Conservation (phyloP, 2,329 filamentous ascomycete species). For the Cercospora janseana region DNA sequence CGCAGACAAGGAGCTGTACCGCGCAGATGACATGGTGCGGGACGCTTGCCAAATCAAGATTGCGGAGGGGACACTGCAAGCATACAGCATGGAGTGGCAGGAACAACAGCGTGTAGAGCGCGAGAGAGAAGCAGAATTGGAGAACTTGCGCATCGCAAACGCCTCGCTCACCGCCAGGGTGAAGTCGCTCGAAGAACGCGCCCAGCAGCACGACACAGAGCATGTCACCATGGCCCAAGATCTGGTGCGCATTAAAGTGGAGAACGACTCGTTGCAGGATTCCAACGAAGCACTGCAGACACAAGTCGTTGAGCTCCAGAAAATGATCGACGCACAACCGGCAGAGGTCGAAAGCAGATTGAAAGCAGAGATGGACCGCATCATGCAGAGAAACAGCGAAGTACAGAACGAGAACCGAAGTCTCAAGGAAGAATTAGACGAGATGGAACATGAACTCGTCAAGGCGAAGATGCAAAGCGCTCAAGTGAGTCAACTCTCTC, state of each 20-base stretch:
- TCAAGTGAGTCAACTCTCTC: slow-evolving; percentile 65
- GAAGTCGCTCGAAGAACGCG: slow-evolving; percentile 81
- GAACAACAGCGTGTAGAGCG: slow-evolving; percentile 81
- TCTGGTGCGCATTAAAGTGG: slow-evolving; percentile 85
- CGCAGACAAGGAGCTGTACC: slow-evolving; percentile 91
- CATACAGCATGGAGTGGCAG: slow-evolving; percentile 86
- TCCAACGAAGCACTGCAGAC: slow-evolving; percentile 83
- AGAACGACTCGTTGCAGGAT: slow-evolving; percentile 85
- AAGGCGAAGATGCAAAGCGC: slow-evolving; percentile 93
- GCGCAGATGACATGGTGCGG: slow-evolving; percentile 86
- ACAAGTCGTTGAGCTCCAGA: slow-evolving; percentile 80
- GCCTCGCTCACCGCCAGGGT: slow-evolving; percentile 68
- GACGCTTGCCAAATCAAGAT: slow-evolving; percentile 89
- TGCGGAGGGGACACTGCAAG: slow-evolving; percentile 74
- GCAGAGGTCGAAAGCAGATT: slow-evolving; percentile 76
- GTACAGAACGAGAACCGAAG: slow-evolving; percentile 90
- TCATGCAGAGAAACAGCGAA: slow-evolving; percentile 89
- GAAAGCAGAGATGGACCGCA: slow-evolving; percentile 79
- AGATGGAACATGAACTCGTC: slow-evolving; percentile 90
- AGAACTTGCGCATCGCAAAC: slow-evolving; percentile 67
- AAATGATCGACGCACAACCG: slow-evolving; percentile 85
- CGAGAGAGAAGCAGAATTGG: slow-evolving; percentile 78
- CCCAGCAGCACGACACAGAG: slow-evolving; percentile 84
- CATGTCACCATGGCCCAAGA: slow-evolving; percentile 89
- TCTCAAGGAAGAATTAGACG: slow-evolving; percentile 83